These are phyloP conservation scores for Blastomyces parvus DNA, from an alignment of 2,329 filamentous ascomycete genomes.

Conservation along the genomic window DNA sequence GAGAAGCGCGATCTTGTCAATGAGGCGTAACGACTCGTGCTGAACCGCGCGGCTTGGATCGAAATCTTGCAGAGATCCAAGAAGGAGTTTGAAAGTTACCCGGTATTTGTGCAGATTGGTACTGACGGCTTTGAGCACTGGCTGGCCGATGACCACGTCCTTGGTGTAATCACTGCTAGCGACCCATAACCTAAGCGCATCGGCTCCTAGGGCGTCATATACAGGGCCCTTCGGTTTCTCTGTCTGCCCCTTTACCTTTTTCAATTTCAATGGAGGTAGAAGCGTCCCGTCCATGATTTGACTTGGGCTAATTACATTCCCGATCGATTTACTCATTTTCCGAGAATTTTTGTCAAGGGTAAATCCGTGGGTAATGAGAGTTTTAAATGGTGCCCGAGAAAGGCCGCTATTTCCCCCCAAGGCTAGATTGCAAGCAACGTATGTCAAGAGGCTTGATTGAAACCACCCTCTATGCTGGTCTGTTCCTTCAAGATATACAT, in stretches of 20 bases:
- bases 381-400: conserved; percentile 62
- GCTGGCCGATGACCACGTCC: conserved; percentile 72
- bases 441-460: conserved; percentile 86
- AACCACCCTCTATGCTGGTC: conserved; percentile 99
- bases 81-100: conserved; percentile 79
- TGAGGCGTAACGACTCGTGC: conserved; percentile 45
- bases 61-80: conserved; percentile 60
- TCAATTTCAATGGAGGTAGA: conserved; percentile 58
- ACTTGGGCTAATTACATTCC: conserved; percentile 71
- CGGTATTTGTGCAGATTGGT: conserved; percentile 75
- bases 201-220: conserved; percentile 69
- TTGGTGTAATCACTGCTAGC: conserved; percentile 85
- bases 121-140: conserved; percentile 67
- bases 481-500: conserved; percentile 86
- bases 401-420: conserved; percentile 26
- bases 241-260: conserved; percentile 46
- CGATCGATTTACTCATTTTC: conserved; percentile 97
- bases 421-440: conserved; percentile 52
- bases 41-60: conserved; percentile 31
- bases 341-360: conserved; percentile 80
- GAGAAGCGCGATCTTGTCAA: conserved; percentile 67
- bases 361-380: conserved; percentile 91
- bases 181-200: conserved; percentile 82
- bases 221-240: conserved; percentile 28
- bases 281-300: conserved; percentile 80